phyloP scores from a whole-genome alignment of 148 eudicot species.

The Chenopodium berlandieri region DNA sequence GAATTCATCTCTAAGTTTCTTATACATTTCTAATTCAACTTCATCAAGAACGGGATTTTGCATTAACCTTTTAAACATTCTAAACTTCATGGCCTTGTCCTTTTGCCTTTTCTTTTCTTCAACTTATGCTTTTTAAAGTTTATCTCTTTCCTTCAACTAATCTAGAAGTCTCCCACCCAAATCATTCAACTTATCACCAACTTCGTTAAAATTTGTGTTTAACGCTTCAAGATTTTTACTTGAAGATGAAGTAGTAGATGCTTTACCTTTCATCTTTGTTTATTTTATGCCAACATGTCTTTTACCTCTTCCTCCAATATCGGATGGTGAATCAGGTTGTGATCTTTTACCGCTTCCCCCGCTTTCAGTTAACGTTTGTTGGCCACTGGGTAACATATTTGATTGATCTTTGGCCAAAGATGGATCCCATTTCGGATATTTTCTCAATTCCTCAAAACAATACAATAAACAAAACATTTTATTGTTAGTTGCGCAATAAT shows the following conservation, averaged over 20 bases:
- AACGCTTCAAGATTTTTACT: background rate
- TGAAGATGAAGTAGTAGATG: background rate
- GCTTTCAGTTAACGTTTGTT: background rate
- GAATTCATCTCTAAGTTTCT: too few relatives aligned
- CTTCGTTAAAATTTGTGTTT: background rate
- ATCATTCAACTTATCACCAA: background rate
- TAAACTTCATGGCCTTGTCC: too few relatives aligned
- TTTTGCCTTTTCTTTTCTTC: too few relatives aligned
- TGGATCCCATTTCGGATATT: background rate
- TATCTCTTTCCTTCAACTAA: background rate
- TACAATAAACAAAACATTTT: background rate
- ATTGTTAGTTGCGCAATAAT: background rate
- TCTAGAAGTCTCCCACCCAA: background rate
- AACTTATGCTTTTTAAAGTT: too few relatives aligned
- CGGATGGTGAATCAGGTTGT: background rate
- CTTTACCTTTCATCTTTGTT: slow-evolving; percentile 1
- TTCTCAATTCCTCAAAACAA: background rate
- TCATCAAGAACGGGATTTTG: too few relatives aligned
- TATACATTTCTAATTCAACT: too few relatives aligned
- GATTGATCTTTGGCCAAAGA: background rate
- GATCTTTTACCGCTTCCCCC: background rate
- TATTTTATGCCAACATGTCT: background rate
- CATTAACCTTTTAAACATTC: too few relatives aligned
- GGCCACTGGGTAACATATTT: background rate
- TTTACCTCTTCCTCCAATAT: background rate